phyloP scores from a whole-genome alignment of 306 rosid species.

The Lathyrus sativus region DNA sequence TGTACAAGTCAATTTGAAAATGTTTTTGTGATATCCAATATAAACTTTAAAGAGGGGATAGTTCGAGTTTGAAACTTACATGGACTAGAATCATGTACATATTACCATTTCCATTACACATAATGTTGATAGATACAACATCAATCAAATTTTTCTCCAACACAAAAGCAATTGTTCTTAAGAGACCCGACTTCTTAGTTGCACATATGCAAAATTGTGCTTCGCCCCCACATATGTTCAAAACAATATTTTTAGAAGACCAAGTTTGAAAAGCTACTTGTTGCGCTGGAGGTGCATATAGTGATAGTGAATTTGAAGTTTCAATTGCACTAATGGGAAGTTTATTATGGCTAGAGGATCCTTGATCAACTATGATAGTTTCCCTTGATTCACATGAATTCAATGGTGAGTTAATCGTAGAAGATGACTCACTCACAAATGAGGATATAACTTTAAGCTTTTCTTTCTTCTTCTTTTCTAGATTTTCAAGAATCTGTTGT shows the following conservation, averaged over 20 bases:
- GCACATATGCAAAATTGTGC: conserved; percentile 69
- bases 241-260: conserved; percentile 54
- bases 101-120: too few relatives aligned
- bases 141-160: too few relatives aligned
- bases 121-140: too few relatives aligned
- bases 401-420: conserved; percentile 17
- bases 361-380: conserved; percentile 43
- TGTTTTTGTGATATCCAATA: too few relatives aligned
- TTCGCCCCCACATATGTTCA: conserved; percentile 56
- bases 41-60: too few relatives aligned
- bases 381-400: conserved; percentile 40
- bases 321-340: neutral
- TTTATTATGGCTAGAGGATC: neutral
- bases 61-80: too few relatives aligned
- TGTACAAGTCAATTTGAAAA: too few relatives aligned
- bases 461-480: conserved; percentile 58
- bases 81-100: too few relatives aligned
- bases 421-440: conserved; percentile 11
- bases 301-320: too few relatives aligned
- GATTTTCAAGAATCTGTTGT: conserved; percentile 43
- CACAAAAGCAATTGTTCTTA: conserved; percentile 37
- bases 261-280: conserved; percentile 51
- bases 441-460: conserved; percentile 33
- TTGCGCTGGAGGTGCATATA: neutral
- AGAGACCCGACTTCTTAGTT: conserved; percentile 48